These are phyloP conservation scores for Colletotrichum tofieldiae DNA, from an alignment of 2,329 filamentous ascomycete genomes.

Conservation along the genomic window DNA sequence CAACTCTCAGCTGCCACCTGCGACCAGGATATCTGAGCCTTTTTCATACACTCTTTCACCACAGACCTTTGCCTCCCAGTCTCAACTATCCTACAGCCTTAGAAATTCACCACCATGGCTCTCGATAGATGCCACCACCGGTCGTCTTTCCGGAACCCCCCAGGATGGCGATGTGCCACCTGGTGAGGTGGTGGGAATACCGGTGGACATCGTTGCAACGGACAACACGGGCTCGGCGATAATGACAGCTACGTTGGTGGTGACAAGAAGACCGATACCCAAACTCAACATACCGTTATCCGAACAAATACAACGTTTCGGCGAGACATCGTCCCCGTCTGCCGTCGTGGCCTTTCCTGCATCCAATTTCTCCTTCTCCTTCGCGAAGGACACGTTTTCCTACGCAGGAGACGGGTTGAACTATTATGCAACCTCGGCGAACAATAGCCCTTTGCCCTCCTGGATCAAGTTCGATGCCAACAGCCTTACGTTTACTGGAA, in stretches of 20 bases:
- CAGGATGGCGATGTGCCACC: slow-evolving; percentile 62
- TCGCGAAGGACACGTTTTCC: slow-evolving; percentile 75
- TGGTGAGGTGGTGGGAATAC: slow-evolving; percentile 70
- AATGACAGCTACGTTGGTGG: slow-evolving; percentile 79
- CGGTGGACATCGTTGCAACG: slow-evolving; percentile 78
- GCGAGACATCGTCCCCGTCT: slow-evolving; percentile 72
- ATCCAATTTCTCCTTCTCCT: slow-evolving; percentile 67
- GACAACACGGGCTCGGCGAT: slow-evolving; percentile 75
- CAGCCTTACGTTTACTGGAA: slow-evolving; percentile 78
- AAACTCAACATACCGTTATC: slow-evolving; percentile 69
- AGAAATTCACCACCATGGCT: slow-evolving; percentile 80
- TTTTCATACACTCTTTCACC: slow-evolving; percentile 82
- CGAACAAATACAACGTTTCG: slow-evolving; percentile 71
- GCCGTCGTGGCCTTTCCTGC: slow-evolving; percentile 72
- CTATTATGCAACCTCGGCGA: slow-evolving; percentile 83
- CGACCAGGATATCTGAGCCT: slow-evolving; percentile 77
- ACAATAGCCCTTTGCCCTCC: slow-evolving; percentile 87
- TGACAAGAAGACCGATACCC: slow-evolving; percentile 73
- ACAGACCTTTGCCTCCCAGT: slow-evolving; percentile 79
- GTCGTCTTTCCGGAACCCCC: slow-evolving; percentile 82
- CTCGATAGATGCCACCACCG: slow-evolving; percentile 74
- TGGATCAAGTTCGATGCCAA: slow-evolving; percentile 84
- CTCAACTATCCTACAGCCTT: slow-evolving; percentile 77
- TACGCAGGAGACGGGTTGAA: slow-evolving; percentile 67
- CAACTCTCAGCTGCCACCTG: slow-evolving; percentile 87